Evolutionary conservation across 2,329 filamentous ascomycete species (phyloP).

Genomic region (Alternaria burnsii): DNA sequence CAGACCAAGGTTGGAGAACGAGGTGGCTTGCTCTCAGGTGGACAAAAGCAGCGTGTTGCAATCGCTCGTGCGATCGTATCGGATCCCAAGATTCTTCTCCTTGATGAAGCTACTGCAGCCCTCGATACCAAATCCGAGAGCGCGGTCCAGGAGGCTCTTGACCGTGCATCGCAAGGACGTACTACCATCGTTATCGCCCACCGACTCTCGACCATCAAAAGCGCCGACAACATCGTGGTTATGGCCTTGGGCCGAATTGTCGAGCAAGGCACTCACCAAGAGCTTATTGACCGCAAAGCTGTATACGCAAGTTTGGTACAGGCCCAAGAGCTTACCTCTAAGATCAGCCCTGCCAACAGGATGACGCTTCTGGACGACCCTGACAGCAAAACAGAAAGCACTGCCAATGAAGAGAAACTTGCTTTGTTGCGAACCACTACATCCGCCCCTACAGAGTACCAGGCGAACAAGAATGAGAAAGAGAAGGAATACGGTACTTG

Average conservation of each 20-base stretch:
- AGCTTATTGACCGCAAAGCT: constrained; percentile 72
- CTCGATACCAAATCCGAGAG: constrained; percentile 95
- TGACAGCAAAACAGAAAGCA: constrained; percentile 27
- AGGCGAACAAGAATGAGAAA: constrained; percentile 47
- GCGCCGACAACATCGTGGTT: constrained; percentile 95
- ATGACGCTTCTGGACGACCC: constrained; percentile 29
- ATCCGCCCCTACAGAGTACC: constrained; percentile 70
- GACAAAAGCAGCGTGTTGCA: constrained; percentile 96
- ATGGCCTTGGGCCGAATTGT: constrained; percentile 86
- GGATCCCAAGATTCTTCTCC: constrained; percentile 87
- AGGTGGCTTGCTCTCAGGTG: constrained; percentile 90
- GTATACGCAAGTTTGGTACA: constrained; percentile 88
- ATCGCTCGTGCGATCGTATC: constrained; percentile 91
- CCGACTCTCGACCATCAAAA: constrained; percentile 90
- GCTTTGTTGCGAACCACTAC: constrained; percentile 39
- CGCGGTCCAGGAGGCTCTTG: constrained; percentile 90
- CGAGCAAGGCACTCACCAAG: constrained; percentile 89
- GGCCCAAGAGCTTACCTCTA: constrained; percentile 70
- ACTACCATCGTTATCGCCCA: constrained; percentile 98
- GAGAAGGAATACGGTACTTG: constrained; percentile 41
- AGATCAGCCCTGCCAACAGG: constrained; percentile 32
- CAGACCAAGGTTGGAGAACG: constrained; percentile 95
- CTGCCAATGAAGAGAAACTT: constrained; percentile 36
- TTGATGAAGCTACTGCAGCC: constrained; percentile 94
- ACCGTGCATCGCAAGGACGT: constrained; percentile 82